Evolutionary conservation across 164 flowering plant genomes (phyloP), one percentile per base, ranked within the genome.

Genomic region (Vitis rupestris): DNA sequence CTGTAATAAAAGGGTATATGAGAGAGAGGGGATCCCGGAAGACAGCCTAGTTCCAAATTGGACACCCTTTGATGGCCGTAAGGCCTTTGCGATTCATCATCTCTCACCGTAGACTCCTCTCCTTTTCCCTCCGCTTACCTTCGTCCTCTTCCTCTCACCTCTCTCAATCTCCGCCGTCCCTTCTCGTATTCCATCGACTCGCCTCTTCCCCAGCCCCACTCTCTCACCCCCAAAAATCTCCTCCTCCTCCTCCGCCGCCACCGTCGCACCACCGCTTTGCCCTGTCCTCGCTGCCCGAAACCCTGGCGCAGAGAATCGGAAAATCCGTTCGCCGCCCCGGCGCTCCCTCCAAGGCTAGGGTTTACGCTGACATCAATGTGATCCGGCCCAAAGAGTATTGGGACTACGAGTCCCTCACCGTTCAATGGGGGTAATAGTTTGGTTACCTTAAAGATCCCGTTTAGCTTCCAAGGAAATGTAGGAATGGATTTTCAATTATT

Each of bases 351-450:
- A 88, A 87, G 76, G 90, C 99, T 73, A 87, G 96, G 97, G 97
- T 90, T 82, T 86, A 91, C 66, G 64, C 91, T 56, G 99, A 94
- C 61, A 73, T 93, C 69, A 94, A 94, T 74, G 90, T 94, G 44
- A 48, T 88, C 64, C 91, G 97, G 1, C 99, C 99, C 62, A 88
- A 88, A 71, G 99, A 92, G 8, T 94, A 92, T 66, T 94, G 97
- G 98, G 99, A 94, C 74, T 94, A 94, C 69, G 99, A 92, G 78
- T 63, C 94, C 64, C 93, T 94, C 68, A 80, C 96, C 64, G 97
- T 92, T 14, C 97, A 91, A 71, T 94, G 99, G 99, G 99, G 99
- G 97, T 92, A 76, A 37, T 17, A 0, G 14, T 61, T 0, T 62
- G 10, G 44, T n/a, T 57, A 13, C 44, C 17, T 52, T 37, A 59